Base-by-base conservation (phyloP, 345 rosid species). In the Alliaria petiolata region DNA sequence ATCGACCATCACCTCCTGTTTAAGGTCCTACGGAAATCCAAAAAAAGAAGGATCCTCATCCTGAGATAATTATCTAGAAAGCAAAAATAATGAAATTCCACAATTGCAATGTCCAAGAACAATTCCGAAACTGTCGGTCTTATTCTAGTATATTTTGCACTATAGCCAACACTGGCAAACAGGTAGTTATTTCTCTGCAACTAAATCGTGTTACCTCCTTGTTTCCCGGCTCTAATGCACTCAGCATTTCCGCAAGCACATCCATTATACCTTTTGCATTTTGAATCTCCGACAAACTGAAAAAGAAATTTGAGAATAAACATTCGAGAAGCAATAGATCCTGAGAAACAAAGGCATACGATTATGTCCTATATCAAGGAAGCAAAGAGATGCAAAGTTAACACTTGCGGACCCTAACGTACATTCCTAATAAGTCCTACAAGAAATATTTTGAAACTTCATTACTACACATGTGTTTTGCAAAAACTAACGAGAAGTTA, bases 211-310 rank as follows among this genome's bases (percentile, higher is more conserved):
- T 44, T 86, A 95, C 99, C 98, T 92, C 97, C 78, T 78, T 84
- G 80, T 92, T 92, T 49, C 80, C 85, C 9, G 98, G 98, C 69
- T 87, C 97, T 71, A 95, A 44, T 60, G 98, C 99, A 86, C 45
- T 92, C 61, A 95, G 85, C 98, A 95, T 95, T 83, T 95, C 99
- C n/a, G 95, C 78, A 76, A 95, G 96, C 56, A 95, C 98, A 73
- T 95, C 99, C 96, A 95, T 86, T 53, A 92, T 86, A 61, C 97
- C 98, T 51, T 95, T 89, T 30, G 99, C 99, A 81, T 92, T 95
- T 80, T 95, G 99, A 79, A 92, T 88, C 85, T 95, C 99, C 53
- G 95, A 79, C 91, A 92, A 71, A 80, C 99, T 95, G 78, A 34
- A 78, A 80, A 81, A 49, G 30, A 73, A 77, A 66, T 49, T 81